Conservation (phyloP, 2,329 filamentous ascomycete species). For the Paraphoma chrysanthemicola region DNA sequence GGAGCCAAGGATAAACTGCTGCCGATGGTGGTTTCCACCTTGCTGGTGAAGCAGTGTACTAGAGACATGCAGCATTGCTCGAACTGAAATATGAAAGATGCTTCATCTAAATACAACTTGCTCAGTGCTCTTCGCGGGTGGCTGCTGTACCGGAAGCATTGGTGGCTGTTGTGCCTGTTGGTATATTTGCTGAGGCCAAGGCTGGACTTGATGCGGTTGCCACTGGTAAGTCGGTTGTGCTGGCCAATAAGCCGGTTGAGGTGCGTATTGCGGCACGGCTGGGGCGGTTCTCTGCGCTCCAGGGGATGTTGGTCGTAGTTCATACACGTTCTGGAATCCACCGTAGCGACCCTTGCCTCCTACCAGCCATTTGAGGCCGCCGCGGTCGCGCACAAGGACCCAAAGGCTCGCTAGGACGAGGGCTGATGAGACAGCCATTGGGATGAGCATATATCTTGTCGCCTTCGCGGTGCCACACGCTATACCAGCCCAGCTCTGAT, state of each 20-base stretch:
- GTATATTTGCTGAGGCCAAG: neutral
- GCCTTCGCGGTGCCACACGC: slow-evolving; percentile 35
- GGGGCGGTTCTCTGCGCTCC: neutral
- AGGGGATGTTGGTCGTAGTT: slow-evolving; percentile 19
- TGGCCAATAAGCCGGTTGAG: neutral
- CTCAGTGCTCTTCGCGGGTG: no score
- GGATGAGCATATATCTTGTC: slow-evolving; percentile 31
- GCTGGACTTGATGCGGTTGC: neutral
- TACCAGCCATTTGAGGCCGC: slow-evolving; percentile 34
- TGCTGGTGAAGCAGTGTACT: no score
- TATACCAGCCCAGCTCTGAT: slow-evolving; percentile 28
- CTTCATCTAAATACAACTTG: no score
- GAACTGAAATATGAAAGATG: no score
- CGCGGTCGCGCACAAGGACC: slow-evolving; percentile 30
- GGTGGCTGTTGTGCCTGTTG: neutral
- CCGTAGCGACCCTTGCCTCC: slow-evolving; percentile 37
- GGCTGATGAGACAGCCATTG: slow-evolving; percentile 25
- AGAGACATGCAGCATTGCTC: no score
- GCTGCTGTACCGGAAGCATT: no score
- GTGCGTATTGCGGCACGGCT: neutral
- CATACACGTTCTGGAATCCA: slow-evolving; percentile 33
- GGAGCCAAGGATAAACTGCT: no score
- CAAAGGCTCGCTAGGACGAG: slow-evolving; percentile 25
- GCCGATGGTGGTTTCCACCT: no score
- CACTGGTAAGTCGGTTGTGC: neutral